A percentile compares a stretch with the other conserved stretches of the same genome.
These are phyloP conservation scores for Trifolium pratense DNA, from an alignment of 306 rosid genomes.

Conservation along the genomic window DNA sequence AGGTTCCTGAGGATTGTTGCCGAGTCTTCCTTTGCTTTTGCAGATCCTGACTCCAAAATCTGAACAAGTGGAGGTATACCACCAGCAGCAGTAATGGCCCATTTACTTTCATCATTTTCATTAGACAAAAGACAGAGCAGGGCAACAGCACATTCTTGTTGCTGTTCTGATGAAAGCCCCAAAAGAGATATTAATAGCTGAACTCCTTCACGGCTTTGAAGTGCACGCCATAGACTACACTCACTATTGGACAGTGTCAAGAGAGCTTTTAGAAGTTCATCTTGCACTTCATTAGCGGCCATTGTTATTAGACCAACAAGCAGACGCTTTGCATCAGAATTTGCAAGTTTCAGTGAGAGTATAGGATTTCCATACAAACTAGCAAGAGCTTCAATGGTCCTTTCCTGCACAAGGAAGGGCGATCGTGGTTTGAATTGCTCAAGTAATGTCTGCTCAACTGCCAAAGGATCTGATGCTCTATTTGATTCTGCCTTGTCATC, in stretches of 20 bases:
- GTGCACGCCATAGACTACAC: conserved; percentile 89
- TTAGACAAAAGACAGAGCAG: conserved; percentile 89
- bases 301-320: conserved; percentile 97
- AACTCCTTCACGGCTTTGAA: conserved; percentile 97
- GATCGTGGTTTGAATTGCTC: conserved; percentile 69
- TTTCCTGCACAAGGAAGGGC: conserved; percentile 86
- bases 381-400: conserved; percentile 97
- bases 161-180: conserved; percentile 98
- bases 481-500: conserved; percentile 83
- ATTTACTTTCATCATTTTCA: conserved; percentile 96
- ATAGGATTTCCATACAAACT: conserved; percentile 86
- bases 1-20: conserved; percentile 92
- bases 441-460: conserved; percentile 81
- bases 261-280: conserved; percentile 88
- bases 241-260: conserved; percentile 79
- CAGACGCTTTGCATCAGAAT: conserved; percentile 85
- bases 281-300: conserved; percentile 94
- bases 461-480: conserved; percentile 82
- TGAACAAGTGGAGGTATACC: conserved; percentile 99
- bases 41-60: conserved; percentile 93
- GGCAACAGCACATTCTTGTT: conserved; percentile 97
- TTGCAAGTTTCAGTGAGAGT: conserved; percentile 76
- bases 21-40: conserved; percentile 97
- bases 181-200: conserved; percentile 92
- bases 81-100: conserved; percentile 99